These are phyloP conservation scores for Candida boleticola DNA, from an alignment of 805 yeast genomes.

Conservation along the genomic window DNA sequence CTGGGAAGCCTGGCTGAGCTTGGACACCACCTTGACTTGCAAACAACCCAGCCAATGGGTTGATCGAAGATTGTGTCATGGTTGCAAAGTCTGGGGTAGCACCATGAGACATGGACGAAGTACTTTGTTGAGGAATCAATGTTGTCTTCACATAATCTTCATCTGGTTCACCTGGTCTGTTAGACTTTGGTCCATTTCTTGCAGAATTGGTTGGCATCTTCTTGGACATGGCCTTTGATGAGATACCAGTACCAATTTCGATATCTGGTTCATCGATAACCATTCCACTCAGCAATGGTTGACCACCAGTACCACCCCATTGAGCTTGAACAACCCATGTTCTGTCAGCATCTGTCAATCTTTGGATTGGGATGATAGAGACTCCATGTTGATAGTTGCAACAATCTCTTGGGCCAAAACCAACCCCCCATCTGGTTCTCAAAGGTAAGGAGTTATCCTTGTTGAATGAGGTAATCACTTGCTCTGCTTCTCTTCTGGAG, in stretches of 20 bases:
- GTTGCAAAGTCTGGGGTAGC: conserved; percentile 36
- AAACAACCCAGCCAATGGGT: conserved; percentile 52
- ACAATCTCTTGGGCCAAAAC: conserved; percentile 98
- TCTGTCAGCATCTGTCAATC: conserved; percentile 92
- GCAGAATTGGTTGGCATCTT: conserved; percentile 91
- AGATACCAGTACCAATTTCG: conserved; percentile 90
- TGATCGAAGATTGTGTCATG: conserved; percentile 31
- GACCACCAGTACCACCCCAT: conserved; percentile 97
- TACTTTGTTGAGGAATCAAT: conserved; percentile 19
- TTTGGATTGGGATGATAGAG: conserved; percentile 79
- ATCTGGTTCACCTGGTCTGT: conserved; percentile 58
- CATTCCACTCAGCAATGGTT: conserved; percentile 71
- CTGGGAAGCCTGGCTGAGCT: conserved; percentile 12
- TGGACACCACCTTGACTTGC: conserved; percentile 18
- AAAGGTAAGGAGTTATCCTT: conserved; percentile 62
- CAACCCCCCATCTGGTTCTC: conserved; percentile 98
- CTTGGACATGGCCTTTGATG: conserved; percentile 86
- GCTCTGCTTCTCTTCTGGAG: conserved; percentile 88
- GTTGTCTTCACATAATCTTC: conserved; percentile 39
- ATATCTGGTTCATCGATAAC: conserved; percentile 97
- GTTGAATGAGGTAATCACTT: conserved; percentile 68
- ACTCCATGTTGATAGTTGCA: conserved; percentile 91
- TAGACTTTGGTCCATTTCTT: conserved; percentile 81
- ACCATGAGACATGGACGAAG: conserved; percentile 29
- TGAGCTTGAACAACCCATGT: conserved; percentile 87